Evolutionary conservation across 2,329 filamentous ascomycete species (phyloP), one percentile per base, ranked within the genome.

Genomic region (Ceratocystis alfenasii): DNA sequence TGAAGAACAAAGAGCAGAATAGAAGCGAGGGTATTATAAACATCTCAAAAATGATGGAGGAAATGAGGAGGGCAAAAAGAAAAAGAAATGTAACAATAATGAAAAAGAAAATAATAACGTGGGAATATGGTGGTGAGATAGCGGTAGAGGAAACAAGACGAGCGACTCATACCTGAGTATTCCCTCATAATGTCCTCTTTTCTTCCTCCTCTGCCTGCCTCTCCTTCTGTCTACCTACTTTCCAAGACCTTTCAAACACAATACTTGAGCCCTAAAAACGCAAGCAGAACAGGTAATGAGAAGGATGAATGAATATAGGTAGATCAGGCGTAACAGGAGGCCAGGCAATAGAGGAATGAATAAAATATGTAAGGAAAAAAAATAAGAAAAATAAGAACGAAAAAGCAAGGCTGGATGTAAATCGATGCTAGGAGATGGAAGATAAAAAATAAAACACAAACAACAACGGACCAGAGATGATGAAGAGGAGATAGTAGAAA

Each of bases 321-420:
- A 64, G 36, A 62, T 25, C 15, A 41, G 61, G 30, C 66, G 55
- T 55, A 5, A 59, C 25, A 8, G 60, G 8, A 66, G 33, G 61
- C 60, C 65, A 63, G 44, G 50, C 30, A 64, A 61, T 64, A 65
- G 68, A 63, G 63, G 57, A 60, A 66, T 55, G 22, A 65, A 64
- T 22, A 48, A 60, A 65, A 41, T 41, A 41, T 41, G 36, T 41
- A 69, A 63, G 60, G 57, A 60, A 66, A 55, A 30, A 64, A 63
- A 17, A 45, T 22, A 66, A 10, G 41, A 65, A 65, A 68, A 62
- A 64, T 55, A 67, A 63, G 55, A 59, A 41, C 36, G 36, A 59
- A 45, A 46, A 50, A 7, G 55, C 55, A 59, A 46, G 61, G 48
- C 41, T 36, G 53, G 41, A 66, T 7, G 17, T 46, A 44, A 46